Conservation (phyloP, 2,329 filamentous ascomycete genomes). For the Zopfia rhizophila region DNA sequence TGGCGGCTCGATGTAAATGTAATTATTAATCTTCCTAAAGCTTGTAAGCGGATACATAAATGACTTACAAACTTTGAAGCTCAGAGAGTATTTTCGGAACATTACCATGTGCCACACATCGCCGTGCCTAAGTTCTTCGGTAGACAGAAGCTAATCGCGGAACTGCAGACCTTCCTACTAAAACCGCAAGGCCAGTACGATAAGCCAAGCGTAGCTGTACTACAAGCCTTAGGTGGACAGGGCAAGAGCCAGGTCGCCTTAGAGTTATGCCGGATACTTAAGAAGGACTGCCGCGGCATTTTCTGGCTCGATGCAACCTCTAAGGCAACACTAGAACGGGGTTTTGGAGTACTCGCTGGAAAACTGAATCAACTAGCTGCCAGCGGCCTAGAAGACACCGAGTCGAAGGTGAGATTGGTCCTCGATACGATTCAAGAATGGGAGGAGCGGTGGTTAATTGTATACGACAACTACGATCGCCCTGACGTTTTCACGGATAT, state of each 20-base stretch:
- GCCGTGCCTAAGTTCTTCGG: conserved; percentile 5
- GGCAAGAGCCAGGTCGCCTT: conserved; percentile 13
- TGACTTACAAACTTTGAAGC: conserved; percentile 1
- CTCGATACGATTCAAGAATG: conserved; percentile 8
- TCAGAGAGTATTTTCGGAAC: background rate
- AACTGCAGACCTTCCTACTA: conserved; percentile 4
- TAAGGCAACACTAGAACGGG: too few relatives aligned
- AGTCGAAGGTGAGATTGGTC: conserved; percentile 9
- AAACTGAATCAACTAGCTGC: conserved; percentile 8
- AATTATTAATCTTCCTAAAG: conserved; percentile 1
- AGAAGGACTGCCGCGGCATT: too few relatives aligned
- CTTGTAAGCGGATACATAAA: background rate
- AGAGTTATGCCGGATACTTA: conserved; percentile 11
- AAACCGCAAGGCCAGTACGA: conserved; percentile 5
- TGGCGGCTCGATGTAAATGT: conserved; percentile 11
- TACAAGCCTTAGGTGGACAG: conserved; percentile 14
- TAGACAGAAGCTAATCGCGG: conserved; percentile 4
- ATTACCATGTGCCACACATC: conserved; percentile 3
- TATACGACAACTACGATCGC: too few relatives aligned
- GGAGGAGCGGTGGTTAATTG: too few relatives aligned
- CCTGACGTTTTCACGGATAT: conserved; percentile 10
- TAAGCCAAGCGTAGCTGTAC: conserved; percentile 8
- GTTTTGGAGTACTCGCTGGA: conserved; percentile 3
- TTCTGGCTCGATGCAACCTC: too few relatives aligned
- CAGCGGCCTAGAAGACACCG: conserved; percentile 1